These are phyloP conservation scores for Mycena sp. DNA, from an alignment of 1,284 basidiomycete genomes.

Conservation along the genomic window DNA sequence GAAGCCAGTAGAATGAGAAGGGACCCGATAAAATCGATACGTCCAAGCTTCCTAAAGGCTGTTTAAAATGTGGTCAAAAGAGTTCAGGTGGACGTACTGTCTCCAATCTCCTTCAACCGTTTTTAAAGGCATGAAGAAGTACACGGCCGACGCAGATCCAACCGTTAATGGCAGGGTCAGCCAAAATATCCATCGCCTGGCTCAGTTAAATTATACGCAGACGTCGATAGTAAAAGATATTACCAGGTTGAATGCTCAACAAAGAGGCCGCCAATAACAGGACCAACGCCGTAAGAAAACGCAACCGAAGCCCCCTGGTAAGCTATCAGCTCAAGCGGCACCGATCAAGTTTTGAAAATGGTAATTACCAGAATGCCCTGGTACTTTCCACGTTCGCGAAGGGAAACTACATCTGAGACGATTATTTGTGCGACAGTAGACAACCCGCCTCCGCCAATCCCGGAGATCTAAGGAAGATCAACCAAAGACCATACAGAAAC, in stretches of 20 bases:
- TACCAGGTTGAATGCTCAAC: conserved; percentile 39
- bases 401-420: conserved; percentile 56
- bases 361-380: conserved; percentile 43
- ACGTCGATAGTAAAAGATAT: not conserved
- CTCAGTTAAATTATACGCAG: not conserved
- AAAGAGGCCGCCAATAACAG: conserved; percentile 39
- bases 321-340: not conserved
- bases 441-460: conserved; percentile 58
- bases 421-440: conserved; percentile 54
- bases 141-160: conserved; percentile 33
- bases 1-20: conserved; percentile 36
- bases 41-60: conserved; percentile 33
- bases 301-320: conserved; percentile 38
- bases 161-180: conserved; percentile 34
- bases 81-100: conserved; percentile 24
- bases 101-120: conserved; percentile 37
- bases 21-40: conserved; percentile 37
- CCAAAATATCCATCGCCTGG: conserved; percentile 42
- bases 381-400: conserved; percentile 52
- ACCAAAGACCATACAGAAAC: not conserved
- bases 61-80: not conserved
- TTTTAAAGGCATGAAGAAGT: conserved; percentile 41
- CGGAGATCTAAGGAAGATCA: conserved; percentile 36
- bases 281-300: conserved; percentile 39
- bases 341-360: not conserved